These are phyloP conservation scores for Backusella psychrophila DNA, from an alignment of 192 early-diverging fungal species.

Conservation along the genomic window DNA sequence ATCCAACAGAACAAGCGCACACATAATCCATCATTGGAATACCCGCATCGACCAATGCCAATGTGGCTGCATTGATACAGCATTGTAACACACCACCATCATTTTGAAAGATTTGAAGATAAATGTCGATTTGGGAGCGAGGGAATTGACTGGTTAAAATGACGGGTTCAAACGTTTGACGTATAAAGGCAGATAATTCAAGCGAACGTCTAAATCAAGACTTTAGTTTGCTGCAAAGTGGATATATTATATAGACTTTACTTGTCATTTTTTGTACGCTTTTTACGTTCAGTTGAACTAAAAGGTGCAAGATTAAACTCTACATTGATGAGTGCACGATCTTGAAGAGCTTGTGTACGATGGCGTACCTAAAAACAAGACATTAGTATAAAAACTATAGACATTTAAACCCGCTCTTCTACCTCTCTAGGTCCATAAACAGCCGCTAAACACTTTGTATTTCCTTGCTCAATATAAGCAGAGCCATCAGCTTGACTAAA, in stretches of 20 bases:
- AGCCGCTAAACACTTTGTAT: slow-evolving; percentile 88
- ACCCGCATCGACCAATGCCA: slow-evolving; percentile 82
- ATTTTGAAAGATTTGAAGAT: slow-evolving; percentile 88
- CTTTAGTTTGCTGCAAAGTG: not conserved
- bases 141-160: slow-evolving; percentile 73
- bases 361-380: slow-evolving; percentile 46
- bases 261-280: slow-evolving; percentile 86
- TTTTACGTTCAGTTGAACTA: slow-evolving; percentile 83
- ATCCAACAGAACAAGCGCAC: slow-evolving; percentile 86
- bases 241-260: slow-evolving; percentile 26
- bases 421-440: slow-evolving; percentile 94
- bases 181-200: slow-evolving; percentile 82
- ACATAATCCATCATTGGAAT: slow-evolving; percentile 83
- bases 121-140: slow-evolving; percentile 91
- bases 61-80: slow-evolving; percentile 81
- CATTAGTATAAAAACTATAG: not conserved
- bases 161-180: slow-evolving; percentile 90
- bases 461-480: slow-evolving; percentile 93
- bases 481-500: slow-evolving; percentile 89
- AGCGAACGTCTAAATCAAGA: slow-evolving; percentile 63
- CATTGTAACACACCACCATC: slow-evolving; percentile 81
- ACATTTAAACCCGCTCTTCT: not conserved
- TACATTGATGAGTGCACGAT: slow-evolving; percentile 81
- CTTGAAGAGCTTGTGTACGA: slow-evolving; percentile 55
- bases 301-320: slow-evolving; percentile 92